Evolutionary conservation across 495 filamentous ascomycete species (phyloP).

Genomic region (Articulospora tetracladia): DNA sequence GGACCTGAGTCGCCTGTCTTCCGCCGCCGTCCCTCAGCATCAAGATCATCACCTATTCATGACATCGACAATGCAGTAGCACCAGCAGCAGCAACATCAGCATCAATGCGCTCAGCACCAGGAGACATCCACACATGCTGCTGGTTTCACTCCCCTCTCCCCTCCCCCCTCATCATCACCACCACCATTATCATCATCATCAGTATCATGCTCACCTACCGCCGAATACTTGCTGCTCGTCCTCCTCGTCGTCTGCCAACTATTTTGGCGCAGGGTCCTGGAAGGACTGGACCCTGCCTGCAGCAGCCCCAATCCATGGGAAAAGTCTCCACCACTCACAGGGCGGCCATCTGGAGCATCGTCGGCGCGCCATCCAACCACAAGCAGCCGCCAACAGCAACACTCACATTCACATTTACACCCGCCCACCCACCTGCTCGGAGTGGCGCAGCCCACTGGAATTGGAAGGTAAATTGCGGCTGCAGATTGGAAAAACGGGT

Average conservation of each 20-base stretch:
- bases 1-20: too few relatives aligned
- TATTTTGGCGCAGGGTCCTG: not conserved
- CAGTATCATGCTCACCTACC: too few relatives aligned
- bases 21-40: too few relatives aligned
- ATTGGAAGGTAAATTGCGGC: not conserved
- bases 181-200: too few relatives aligned
- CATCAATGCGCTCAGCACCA: too few relatives aligned
- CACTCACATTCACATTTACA: not conserved
- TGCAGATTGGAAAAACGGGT: not conserved
- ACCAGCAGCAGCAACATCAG: too few relatives aligned
- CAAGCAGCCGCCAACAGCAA: not conserved
- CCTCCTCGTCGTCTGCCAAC: not conserved
- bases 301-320: not conserved
- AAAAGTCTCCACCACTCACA: not conserved
- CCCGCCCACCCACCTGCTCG: not conserved
- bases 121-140: too few relatives aligned
- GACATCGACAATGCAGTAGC: too few relatives aligned
- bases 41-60: too few relatives aligned
- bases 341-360: too few relatives aligned
- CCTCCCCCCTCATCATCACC: too few relatives aligned
- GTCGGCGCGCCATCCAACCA: not conserved
- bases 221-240: not conserved
- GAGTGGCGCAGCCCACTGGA: not conserved
- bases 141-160: too few relatives aligned
- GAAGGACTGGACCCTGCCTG: slow-evolving; percentile 6